A percentile compares a stretch with the other conserved stretches of the same genome.
Conservation (phyloP, 148 eudicot genomes). For the Camellia granthamiana region DNA sequence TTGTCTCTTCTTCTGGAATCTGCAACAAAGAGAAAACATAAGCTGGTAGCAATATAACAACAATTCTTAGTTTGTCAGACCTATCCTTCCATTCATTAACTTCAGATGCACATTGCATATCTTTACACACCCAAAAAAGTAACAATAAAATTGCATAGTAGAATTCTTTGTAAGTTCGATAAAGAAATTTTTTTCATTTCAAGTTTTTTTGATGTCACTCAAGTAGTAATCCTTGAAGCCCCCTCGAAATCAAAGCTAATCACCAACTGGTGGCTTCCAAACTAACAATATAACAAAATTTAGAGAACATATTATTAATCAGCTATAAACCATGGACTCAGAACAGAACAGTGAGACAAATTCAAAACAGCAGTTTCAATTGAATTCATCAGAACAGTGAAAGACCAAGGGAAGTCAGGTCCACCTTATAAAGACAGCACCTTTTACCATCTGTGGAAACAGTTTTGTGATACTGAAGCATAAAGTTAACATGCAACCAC, state of each 20-base stretch:
- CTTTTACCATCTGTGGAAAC: background rate
- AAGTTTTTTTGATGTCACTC: background rate
- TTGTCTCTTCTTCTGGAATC: slow-evolving; percentile 90
- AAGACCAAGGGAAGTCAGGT: background rate
- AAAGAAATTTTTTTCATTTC: background rate
- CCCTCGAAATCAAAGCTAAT: background rate
- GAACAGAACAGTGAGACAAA: background rate
- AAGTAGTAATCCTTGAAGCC: background rate
- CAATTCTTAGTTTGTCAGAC: no score
- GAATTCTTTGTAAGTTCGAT: background rate
- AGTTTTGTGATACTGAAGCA: background rate
- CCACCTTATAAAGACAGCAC: background rate
- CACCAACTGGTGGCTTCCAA: background rate
- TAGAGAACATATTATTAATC: background rate
- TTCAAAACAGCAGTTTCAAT: background rate
- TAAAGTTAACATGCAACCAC: background rate
- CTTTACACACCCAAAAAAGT: background rate
- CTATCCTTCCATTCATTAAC: background rate
- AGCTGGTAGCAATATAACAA: background rate
- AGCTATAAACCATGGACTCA: background rate
- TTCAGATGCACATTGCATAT: background rate
- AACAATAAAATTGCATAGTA: background rate
- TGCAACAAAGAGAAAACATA: slow-evolving; percentile 24
- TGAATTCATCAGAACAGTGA: background rate
- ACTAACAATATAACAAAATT: background rate